Evolutionary conservation across 2,329 filamentous ascomycete genomes (phyloP).

Genomic region (Sporothrix sp.): DNA sequence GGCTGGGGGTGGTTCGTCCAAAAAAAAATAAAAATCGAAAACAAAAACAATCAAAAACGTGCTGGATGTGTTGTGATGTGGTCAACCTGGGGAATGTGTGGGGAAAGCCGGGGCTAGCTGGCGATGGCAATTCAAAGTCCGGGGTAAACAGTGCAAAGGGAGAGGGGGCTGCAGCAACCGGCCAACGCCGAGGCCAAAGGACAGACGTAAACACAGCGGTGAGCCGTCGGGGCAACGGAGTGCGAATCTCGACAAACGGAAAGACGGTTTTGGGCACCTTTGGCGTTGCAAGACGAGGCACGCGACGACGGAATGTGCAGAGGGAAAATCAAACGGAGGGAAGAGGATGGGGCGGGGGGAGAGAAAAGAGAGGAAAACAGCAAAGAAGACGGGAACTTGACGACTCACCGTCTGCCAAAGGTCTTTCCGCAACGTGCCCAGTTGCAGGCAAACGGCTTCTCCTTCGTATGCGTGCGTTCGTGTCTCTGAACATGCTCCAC

Average conservation of each 20-base stretch:
- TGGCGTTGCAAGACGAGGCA: too few species aligned
- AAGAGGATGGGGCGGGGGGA: not conserved
- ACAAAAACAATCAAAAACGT: not conserved
- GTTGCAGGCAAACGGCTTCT: conserved; percentile 52
- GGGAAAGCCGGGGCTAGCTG: too few species aligned
- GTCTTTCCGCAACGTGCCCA: conserved; percentile 53
- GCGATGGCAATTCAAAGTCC: too few species aligned
- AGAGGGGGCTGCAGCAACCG: too few species aligned
- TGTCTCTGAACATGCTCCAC: conserved; percentile 56
- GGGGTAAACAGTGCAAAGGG: too few species aligned
- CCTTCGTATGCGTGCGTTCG: conserved; percentile 55
- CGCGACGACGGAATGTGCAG: too few species aligned
- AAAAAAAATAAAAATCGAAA: not conserved
- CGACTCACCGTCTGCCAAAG: conserved; percentile 50
- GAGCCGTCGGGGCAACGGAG: too few species aligned
- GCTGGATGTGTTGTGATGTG: too few species aligned
- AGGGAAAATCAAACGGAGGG: not conserved
- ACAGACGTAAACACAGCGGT: too few species aligned
- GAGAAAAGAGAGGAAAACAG: not conserved
- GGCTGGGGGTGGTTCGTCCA: conserved; percentile 14
- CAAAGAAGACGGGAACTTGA: conserved; percentile 7
- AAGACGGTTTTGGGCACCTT: not conserved
- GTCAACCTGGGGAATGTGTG: too few species aligned
- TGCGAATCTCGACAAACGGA: not conserved
- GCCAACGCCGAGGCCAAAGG: too few species aligned